Percentiles rank a stretch among this genome's conserved stretches.
Evolutionary conservation across 164 flowering plant species (phyloP).

Genomic region (Malania oleifera): DNA sequence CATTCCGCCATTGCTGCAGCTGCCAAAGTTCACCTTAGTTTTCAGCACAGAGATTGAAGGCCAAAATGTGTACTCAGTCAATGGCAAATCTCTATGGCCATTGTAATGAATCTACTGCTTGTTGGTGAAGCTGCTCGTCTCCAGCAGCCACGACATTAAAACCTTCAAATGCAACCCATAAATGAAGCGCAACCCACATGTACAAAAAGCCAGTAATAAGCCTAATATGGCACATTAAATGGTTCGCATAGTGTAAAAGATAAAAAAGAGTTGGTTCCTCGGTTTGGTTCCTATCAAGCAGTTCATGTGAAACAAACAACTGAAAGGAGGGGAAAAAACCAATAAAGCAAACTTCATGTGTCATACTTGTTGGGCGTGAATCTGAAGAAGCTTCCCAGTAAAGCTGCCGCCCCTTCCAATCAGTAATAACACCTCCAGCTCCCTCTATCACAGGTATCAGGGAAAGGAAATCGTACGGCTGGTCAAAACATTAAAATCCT

Average conservation of each 20-base stretch:
- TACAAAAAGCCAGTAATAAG: no score
- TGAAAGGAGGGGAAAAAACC: neutral
- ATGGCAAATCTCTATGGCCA: slow-evolving; percentile 33
- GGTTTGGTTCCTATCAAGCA: neutral
- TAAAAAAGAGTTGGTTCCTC: no score
- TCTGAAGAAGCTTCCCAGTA: slow-evolving; percentile 77
- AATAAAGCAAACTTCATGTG: neutral
- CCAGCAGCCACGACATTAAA: slow-evolving; percentile 89
- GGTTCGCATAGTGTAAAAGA: no score
- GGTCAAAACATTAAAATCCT: slow-evolving; percentile 14
- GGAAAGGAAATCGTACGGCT: slow-evolving; percentile 95
- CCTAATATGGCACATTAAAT: no score
- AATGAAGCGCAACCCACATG: no score
- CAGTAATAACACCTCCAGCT: slow-evolving; percentile 88
- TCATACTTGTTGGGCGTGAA: slow-evolving; percentile 61
- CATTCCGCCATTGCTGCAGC: no score
- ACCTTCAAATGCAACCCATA: slow-evolving; percentile 29
- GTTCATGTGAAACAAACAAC: neutral
- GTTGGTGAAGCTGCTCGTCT: slow-evolving; percentile 56
- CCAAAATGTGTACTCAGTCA: no score
- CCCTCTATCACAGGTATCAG: slow-evolving; percentile 91
- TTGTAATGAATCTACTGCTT: slow-evolving; percentile 52
- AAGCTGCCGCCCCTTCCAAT: slow-evolving; percentile 79
- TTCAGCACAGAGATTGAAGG: no score
- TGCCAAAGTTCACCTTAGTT: no score